Percentiles rank a stretch among this genome's conserved stretches.
Evolutionary conservation across 108 stramenopile genomes (phyloP).

Genomic region (Skeletonema menzelii): DNA sequence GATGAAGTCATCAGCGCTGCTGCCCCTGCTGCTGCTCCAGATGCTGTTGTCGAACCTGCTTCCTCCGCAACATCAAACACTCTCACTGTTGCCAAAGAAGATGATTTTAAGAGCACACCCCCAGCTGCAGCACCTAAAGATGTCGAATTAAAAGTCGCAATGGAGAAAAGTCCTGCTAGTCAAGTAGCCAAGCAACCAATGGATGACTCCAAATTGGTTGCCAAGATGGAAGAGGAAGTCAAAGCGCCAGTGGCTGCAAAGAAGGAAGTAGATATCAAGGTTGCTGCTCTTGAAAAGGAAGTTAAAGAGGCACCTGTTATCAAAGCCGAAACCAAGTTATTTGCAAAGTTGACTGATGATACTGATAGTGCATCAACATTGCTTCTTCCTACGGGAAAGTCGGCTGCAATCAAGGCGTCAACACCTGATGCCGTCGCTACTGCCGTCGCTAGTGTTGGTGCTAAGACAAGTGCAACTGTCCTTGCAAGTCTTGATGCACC

Average conservation of each 20-base stretch:
- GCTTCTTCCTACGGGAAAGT: background rate
- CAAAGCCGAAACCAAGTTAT: background rate
- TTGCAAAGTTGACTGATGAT: background rate
- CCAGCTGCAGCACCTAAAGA: background rate
- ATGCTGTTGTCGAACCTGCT: background rate
- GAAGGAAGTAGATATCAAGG: background rate
- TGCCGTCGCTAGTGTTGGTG: background rate
- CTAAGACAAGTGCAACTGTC: background rate
- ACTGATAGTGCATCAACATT: background rate
- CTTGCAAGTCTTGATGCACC: background rate
- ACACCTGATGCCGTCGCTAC: background rate
- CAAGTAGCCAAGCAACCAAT: background rate
- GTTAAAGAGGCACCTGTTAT: background rate
- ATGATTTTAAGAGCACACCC: background rate
- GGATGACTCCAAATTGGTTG: background rate
- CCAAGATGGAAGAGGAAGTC: background rate
- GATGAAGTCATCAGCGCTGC: background rate
- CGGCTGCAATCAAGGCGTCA: background rate
- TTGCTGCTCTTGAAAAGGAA: background rate
- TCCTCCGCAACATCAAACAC: background rate
- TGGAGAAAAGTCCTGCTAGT: background rate
- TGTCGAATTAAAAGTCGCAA: background rate
- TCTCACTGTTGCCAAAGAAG: background rate
- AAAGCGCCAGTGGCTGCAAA: background rate
- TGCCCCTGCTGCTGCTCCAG: background rate